phyloP scores from a whole-genome alignment of 1,139 yeast species.

The Hemisphaericaspora subhashii region DNA sequence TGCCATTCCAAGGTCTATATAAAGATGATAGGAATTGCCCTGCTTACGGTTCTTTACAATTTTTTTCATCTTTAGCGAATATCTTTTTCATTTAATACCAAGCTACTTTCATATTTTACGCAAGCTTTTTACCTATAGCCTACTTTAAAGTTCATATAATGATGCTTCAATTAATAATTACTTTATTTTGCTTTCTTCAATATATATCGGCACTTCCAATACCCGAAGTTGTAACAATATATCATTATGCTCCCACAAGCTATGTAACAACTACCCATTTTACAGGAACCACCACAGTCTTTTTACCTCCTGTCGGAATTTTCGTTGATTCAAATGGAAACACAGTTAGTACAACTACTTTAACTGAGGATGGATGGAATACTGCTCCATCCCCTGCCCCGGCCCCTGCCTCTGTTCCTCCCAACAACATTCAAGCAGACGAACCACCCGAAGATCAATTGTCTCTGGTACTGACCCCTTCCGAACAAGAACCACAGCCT shows the following conservation, averaged over 20 bases:
- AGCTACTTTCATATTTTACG: neutral
- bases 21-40: neutral
- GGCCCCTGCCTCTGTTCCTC: too few species aligned
- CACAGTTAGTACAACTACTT: constrained; percentile 59
- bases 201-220: constrained; percentile 33
- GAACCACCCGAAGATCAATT: too few species aligned
- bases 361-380: constrained; percentile 33
- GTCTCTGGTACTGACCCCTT: too few species aligned
- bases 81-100: neutral
- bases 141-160: neutral
- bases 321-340: constrained; percentile 53
- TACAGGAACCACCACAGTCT: constrained; percentile 59
- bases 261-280: constrained; percentile 54
- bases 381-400: too few species aligned
- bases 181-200: constrained; percentile 21
- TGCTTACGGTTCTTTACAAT: neutral
- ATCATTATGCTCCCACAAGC: constrained; percentile 62
- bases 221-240: constrained; percentile 52
- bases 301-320: constrained; percentile 70
- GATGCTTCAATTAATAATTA: constrained; percentile 14
- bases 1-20: too few species aligned
- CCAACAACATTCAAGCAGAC: too few species aligned
- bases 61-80: neutral
- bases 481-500: too few species aligned
- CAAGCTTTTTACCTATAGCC: too few species aligned